Base-by-base conservation (phyloP, 2,329 filamentous ascomycete genomes). In the Graphium sp. region DNA sequence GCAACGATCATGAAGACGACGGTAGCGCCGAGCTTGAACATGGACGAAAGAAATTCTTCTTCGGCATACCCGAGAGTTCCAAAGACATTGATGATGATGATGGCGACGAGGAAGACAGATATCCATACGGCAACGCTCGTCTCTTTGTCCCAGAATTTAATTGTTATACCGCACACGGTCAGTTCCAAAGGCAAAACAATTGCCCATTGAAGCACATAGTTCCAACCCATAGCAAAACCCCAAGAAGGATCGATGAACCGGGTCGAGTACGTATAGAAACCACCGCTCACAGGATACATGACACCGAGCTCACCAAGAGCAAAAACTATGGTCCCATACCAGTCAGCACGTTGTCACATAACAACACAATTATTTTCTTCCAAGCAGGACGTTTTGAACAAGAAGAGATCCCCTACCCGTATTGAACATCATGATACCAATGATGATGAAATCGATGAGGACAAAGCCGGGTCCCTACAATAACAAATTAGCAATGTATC, bases 221-320 rank as follows among this genome's bases (percentile, higher is more conserved):
- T 61, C 56, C 55, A 60, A 30, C 61, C 60, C 51, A 65, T 61
- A 35, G 61, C 61, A 28, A 65, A 66, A 34, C 61, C 61, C 55
- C 66, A 72, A 1, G 68, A 63, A 16, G 67, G 67, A 42, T 70
- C 67, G 35, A 74, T 62, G 41, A 74, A 74, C 29, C 68, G 66
- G 32, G 57, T 56, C 17, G 62, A 65, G 49, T 70, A 73, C 16
- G 63, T 66, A 41, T 69, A 72, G 55, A 74, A 74, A 37, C 65
- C 66, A 45, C 68, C 68, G 40, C 66, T 69, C 41, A 73, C 59
- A 11, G 68, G 68, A 36, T 63, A 74, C 54, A 72, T 60, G 41
- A 72, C 61, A 32, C 67, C 65, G 29, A 74, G 48, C 43, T 74
- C 69, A 37, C 66, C 68, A 28, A 74, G 59, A 33, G 68, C 67